Percentiles rank a stretch among this genome's conserved stretches.
phyloP scores from a whole-genome alignment of 1,284 basidiomycete species.

The Trametes hirsuta region DNA sequence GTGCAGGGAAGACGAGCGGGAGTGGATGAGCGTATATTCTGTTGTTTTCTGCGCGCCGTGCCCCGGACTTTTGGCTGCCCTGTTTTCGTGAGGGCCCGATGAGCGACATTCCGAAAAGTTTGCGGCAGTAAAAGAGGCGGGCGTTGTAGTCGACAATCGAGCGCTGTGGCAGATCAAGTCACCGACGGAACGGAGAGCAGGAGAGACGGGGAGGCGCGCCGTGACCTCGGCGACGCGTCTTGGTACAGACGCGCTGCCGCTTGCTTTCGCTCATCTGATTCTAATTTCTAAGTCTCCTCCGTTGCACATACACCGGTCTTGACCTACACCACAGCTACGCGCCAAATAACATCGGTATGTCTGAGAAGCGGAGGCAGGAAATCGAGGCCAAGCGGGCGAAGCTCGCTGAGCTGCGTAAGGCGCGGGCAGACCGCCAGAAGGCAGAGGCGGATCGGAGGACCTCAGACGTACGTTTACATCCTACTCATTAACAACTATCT shows the following conservation, averaged over 20 bases:
- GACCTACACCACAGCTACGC: not conserved
- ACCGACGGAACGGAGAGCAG: not conserved
- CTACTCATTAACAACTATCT: no score
- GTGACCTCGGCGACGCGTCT: slow-evolving; percentile 14
- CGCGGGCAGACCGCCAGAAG: slow-evolving; percentile 68
- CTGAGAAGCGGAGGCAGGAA: slow-evolving; percentile 67
- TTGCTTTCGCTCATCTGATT: not conserved
- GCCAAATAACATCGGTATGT: slow-evolving; percentile 26
- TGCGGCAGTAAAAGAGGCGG: not conserved
- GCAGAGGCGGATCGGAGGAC: slow-evolving; percentile 57
- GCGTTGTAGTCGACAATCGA: not conserved
- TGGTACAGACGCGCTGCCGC: slow-evolving; percentile 1
- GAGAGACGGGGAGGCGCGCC: not conserved
- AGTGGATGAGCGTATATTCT: slow-evolving; percentile 67
- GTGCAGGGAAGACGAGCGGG: slow-evolving; percentile 56
- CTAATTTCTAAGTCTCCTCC: not conserved
- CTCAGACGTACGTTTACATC: slow-evolving; percentile 39
- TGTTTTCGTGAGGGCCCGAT: slow-evolving; percentile 44
- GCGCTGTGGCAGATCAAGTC: not conserved
- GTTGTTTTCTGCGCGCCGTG: slow-evolving; percentile 63
- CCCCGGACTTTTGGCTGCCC: slow-evolving; percentile 50
- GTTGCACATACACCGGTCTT: not conserved
- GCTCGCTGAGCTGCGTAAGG: slow-evolving; percentile 81
- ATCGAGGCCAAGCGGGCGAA: slow-evolving; percentile 92
- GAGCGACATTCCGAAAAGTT: slow-evolving; percentile 44